These are phyloP conservation scores for Leucoagaricus sp. DNA, from an alignment of 1,284 basidiomycete genomes.

Conservation along the genomic window DNA sequence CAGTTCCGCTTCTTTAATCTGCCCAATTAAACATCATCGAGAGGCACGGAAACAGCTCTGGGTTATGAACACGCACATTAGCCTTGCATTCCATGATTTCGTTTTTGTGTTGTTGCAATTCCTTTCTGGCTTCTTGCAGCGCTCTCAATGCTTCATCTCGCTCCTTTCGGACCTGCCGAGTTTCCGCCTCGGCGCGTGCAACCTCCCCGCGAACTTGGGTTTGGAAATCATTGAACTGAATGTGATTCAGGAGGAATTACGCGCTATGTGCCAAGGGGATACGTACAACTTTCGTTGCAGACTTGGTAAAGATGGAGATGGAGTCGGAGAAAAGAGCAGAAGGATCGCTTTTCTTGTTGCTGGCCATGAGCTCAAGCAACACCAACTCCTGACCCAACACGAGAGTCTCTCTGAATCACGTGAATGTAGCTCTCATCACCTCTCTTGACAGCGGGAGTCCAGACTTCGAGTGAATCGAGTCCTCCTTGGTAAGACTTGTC, in stretches of 20 bases:
- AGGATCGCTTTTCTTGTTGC: slow-evolving; percentile 5
- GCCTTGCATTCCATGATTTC: slow-evolving; percentile 52
- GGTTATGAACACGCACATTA: slow-evolving; percentile 42
- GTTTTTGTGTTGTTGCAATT: slow-evolving; percentile 50
- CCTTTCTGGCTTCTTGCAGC: slow-evolving; percentile 44
- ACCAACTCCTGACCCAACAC: too few species aligned
- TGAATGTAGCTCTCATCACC: too few species aligned
- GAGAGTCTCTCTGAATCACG: too few species aligned
- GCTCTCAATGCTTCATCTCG: slow-evolving; percentile 55
- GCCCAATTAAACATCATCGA: slow-evolving; percentile 6
- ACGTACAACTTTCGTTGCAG: slow-evolving; percentile 24
- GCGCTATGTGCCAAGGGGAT: background rate
- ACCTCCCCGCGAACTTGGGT: slow-evolving; percentile 46
- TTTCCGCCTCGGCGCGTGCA: slow-evolving; percentile 44
- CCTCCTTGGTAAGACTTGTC: too few species aligned
- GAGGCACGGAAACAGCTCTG: slow-evolving; percentile 11
- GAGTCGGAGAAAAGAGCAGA: slow-evolving; percentile 21
- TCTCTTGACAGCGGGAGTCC: background rate
- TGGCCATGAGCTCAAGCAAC: background rate
- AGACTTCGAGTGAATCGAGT: too few species aligned
- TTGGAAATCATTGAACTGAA: slow-evolving; percentile 48
- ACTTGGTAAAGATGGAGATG: slow-evolving; percentile 23
- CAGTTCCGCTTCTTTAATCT: slow-evolving; percentile 59
- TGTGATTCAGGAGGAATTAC: background rate
- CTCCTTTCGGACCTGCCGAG: slow-evolving; percentile 48